Evolutionary conservation across 1,284 basidiomycete species (phyloP), one percentile per base, ranked within the genome.

Genomic region (Boletus sp.): DNA sequence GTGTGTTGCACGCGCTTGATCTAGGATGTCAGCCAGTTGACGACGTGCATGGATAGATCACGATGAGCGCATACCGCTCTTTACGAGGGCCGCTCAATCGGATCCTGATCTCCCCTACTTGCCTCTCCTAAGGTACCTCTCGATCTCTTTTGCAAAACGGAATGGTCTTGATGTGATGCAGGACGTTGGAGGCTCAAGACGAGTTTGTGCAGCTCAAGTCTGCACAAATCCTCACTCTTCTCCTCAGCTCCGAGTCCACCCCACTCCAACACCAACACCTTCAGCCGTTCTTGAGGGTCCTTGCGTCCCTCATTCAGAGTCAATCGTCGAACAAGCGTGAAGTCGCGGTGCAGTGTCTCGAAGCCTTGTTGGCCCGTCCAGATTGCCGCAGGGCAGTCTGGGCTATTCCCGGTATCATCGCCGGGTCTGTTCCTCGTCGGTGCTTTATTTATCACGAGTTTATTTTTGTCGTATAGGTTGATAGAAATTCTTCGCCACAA

Each of bases 181-280:
- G 93, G 67, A 84, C 89, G 44, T 79, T 98, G 52, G 90, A 94
- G 44, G 88, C 91, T 40, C 89, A 90, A 67, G 97, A 99, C 73
- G 94, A 97, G 73, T 98, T 97, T 68, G 89, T 94, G 31, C 93
- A 96, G 69, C 82, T 98, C 63, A 97, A 96, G 73, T 84, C 91
- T 28, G 84, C 93, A 1, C 92, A 97, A 70, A 92, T 98, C 68
- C 80, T 98, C 52, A 94, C 95, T 2, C 83, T 95, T 25, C 83
- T 98, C 30, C 83, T 98, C 55, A 88, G 88, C 69, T 82, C 85
- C 60, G 86, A 89, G 71, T 72, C 80, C 6, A 76, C 77, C 0
- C 77, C 81, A 27, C 77, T 86, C 64, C 87, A 79, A 70, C 78
- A 76, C 21, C 83, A 84, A 54, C 81, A 89, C 51, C 74, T 94